Evolutionary conservation across 345 rosid genomes (phyloP).

Genomic region (Balakata baccata): DNA sequence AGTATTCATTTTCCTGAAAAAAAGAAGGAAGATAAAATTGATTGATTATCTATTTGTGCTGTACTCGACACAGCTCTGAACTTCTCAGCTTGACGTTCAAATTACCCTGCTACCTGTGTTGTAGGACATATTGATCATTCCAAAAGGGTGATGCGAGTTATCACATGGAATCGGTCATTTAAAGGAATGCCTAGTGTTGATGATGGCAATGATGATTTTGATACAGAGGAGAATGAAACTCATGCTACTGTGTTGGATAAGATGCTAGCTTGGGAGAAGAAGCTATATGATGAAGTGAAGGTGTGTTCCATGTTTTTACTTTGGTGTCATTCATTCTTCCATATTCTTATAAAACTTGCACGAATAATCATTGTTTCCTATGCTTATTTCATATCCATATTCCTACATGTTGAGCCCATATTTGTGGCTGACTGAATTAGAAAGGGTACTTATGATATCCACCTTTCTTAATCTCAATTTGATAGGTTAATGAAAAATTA

Average conservation of each 20-base stretch:
- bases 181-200: constrained; percentile 51
- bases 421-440: not conserved
- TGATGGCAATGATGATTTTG: constrained; percentile 69
- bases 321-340: not conserved
- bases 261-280: constrained; percentile 95
- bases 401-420: not conserved
- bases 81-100: not conserved
- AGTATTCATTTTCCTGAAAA: no score
- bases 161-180: constrained; percentile 93
- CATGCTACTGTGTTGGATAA: constrained; percentile 97
- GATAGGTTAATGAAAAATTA: not conserved
- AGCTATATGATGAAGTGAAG: constrained; percentile 98
- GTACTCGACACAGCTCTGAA: not conserved
- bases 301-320: constrained; percentile 35
- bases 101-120: constrained; percentile 8
- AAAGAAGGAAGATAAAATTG: not conserved
- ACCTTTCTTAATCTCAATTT: not conserved
- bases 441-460: not conserved
- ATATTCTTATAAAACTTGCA: not conserved
- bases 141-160: constrained; percentile 89
- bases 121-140: constrained; percentile 94
- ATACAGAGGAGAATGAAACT: constrained; percentile 76
- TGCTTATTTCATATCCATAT: not conserved
- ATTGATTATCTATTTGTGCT: not conserved
- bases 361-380: not conserved